Conservation (phyloP, 1,284 basidiomycete species). For the Erythrobasidium hasegawianum region DNA sequence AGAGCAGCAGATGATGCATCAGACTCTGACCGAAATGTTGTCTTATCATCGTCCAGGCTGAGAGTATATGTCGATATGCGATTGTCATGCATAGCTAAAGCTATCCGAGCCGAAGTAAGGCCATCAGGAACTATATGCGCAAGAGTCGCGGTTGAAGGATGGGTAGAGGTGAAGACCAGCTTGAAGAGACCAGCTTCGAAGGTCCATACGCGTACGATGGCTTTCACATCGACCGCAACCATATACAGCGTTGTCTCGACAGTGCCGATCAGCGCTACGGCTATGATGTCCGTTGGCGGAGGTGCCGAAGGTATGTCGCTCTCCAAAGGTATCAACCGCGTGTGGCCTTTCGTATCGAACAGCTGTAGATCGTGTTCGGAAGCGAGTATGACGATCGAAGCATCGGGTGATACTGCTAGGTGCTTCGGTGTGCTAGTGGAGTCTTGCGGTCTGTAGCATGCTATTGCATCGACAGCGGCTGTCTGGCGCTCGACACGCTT, state of each 20-base stretch:
- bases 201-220: not conserved
- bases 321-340: not conserved
- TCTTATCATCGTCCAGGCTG: too few species aligned
- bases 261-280: conserved; percentile 3
- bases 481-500: not conserved
- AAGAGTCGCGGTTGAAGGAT: too few species aligned
- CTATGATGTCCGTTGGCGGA: conserved; percentile 7
- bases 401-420: conserved; percentile 11
- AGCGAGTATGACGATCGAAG: conserved; percentile 1
- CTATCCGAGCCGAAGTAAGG: not conserved
- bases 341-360: not conserved
- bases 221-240: not conserved
- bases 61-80: too few species aligned
- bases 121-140: too few species aligned
- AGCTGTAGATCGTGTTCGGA: not conserved
- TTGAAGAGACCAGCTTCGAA: too few species aligned
- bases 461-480: conserved; percentile 8
- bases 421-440: not conserved
- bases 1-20: too few species aligned
- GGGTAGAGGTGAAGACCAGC: too few species aligned
- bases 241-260: conserved; percentile 11
- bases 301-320: not conserved
- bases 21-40: too few species aligned
- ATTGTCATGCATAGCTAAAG: too few species aligned
- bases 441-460: not conserved